Percentiles rank a stretch among this genome's conserved stretches.
Conservation (phyloP, 2,329 filamentous ascomycete species). For the Phyllosticta ampelicida region DNA sequence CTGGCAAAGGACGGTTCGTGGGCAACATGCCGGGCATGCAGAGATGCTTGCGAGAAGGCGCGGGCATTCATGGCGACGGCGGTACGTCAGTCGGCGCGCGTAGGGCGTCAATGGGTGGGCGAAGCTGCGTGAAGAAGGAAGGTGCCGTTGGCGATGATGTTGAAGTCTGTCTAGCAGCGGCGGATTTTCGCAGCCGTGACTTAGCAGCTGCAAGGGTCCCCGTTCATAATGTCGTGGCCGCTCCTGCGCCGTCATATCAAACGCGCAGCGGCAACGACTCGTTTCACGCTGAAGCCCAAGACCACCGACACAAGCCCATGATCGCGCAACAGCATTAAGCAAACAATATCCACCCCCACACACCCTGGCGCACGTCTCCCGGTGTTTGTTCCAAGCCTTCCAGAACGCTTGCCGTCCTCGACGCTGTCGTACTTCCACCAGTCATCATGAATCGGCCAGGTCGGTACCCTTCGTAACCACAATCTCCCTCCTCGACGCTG, state of each 20-base stretch:
- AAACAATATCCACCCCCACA: not conserved
- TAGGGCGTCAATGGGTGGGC: conserved; percentile 5
- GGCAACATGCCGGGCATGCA: conserved; percentile 1
- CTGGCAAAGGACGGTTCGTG: conserved; percentile 21
- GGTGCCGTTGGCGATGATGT: not conserved
- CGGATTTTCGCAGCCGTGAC: not conserved
- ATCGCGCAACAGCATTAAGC: not conserved
- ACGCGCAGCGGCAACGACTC: not conserved
- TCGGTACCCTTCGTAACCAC: conserved; percentile 6
- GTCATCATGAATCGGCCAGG: conserved; percentile 11
- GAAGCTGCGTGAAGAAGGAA: not conserved
- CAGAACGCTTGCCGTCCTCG: not conserved
- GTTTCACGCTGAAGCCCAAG: not conserved
- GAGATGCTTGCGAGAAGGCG: conserved; percentile 2
- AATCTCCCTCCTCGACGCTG: conserved; percentile 7
- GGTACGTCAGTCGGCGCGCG: not conserved
- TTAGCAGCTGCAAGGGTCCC: not conserved
- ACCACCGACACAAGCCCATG: not conserved
- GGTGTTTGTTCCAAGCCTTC: not conserved
- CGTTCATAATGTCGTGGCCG: conserved; percentile 1
- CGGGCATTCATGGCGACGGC: conserved; percentile 6
- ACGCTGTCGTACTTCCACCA: not conserved
- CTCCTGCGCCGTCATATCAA: not conserved
- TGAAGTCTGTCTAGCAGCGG: not conserved
- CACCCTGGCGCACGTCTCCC: not conserved